Evolutionary conservation across 768 basidiomycete species (phyloP), one percentile per base, ranked within the genome.

Genomic region (Mycena metata): DNA sequence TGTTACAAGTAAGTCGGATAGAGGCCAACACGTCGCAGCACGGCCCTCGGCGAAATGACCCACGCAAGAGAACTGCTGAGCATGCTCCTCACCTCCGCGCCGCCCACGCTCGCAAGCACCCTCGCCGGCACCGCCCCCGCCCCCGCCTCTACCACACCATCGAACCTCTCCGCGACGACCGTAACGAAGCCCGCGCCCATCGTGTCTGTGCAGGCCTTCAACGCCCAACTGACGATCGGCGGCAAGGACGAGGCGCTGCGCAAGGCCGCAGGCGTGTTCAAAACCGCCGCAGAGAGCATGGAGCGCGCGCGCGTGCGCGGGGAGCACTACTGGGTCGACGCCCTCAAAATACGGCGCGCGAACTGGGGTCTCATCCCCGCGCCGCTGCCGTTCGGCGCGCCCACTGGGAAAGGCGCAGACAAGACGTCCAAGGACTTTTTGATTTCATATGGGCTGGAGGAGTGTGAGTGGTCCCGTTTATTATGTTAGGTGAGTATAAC

Each of bases 301-400:
- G 92, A 94, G 73, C 82, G 87, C 55, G 83, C 87, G 23, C 83
- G 90, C 45, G 71, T 86, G 11, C 82, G 85, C 55, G 87, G 89
- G 46, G 92, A 94, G 75, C 88, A 83, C 66, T 95, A 95, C 72
- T 96, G 94, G 94, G 83, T 89, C 9, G 89, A 95, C 75, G 94
- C 94, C 5, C 82, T 96, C 51, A 91, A 88, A 75, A 90, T 93
- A 50, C 83, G 94, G 69, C 80, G 87, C 73, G 89, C 85, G 10
- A 95, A 96, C 72, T 96, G 94, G 94, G 86, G 91, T 16, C 80
- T 96, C 39, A 86, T 91, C 47, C 92, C 93, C 36, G 91, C 93
- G 11, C 93, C 94, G 24, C 83, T 94, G 43, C 93, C 92, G 16
- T 80, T 82, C 45, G 93, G 92, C 43, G 86, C 90, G 26, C 81